Evolutionary conservation across 2,329 filamentous ascomycete species (phyloP).

Genomic region (Paraphaeosphaeria sporulosa): DNA sequence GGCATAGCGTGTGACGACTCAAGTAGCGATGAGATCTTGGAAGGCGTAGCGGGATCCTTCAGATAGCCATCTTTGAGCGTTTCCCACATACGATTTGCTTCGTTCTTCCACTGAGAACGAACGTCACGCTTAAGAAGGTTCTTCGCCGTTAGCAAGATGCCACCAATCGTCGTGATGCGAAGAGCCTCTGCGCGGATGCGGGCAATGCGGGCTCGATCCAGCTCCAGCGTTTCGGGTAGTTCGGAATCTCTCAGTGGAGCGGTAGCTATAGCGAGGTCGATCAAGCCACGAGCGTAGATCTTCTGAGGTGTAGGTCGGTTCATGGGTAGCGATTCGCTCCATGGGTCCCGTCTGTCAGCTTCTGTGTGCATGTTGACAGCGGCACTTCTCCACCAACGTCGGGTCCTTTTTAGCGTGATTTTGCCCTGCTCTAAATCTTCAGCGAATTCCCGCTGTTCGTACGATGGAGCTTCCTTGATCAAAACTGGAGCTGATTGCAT

Average conservation of each 20-base stretch:
- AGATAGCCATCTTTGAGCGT: conserved; percentile 70
- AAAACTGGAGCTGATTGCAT: conserved; percentile 75
- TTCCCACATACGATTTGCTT: conserved; percentile 74
- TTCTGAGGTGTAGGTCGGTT: conserved; percentile 72
- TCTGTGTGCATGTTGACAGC: conserved; percentile 71
- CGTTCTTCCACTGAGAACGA: conserved; percentile 76
- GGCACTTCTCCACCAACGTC: conserved; percentile 71
- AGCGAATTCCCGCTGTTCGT: conserved; percentile 76
- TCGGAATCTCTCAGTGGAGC: conserved; percentile 61
- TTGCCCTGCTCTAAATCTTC: conserved; percentile 67
- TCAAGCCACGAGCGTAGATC: conserved; percentile 78
- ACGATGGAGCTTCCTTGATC: conserved; percentile 73
- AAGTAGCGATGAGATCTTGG: conserved; percentile 57
- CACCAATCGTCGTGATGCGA: conserved; percentile 75
- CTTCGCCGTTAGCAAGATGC: conserved; percentile 80
- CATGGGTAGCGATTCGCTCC: conserved; percentile 63
- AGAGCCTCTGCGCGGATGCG: conserved; percentile 65
- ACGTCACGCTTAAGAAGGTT: conserved; percentile 84
- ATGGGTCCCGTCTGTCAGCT: conserved; percentile 71
- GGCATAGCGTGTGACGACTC: conserved; percentile 60
- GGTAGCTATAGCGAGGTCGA: conserved; percentile 76
- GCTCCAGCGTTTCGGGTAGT: conserved; percentile 75
- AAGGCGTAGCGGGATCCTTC: conserved; percentile 58
- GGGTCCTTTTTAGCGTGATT: conserved; percentile 66
- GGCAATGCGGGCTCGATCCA: conserved; percentile 71